A percentile compares a stretch with the other conserved stretches of the same genome.
Evolutionary conservation across 345 rosid genomes (phyloP).

Genomic region (Reutealis trisperma): DNA sequence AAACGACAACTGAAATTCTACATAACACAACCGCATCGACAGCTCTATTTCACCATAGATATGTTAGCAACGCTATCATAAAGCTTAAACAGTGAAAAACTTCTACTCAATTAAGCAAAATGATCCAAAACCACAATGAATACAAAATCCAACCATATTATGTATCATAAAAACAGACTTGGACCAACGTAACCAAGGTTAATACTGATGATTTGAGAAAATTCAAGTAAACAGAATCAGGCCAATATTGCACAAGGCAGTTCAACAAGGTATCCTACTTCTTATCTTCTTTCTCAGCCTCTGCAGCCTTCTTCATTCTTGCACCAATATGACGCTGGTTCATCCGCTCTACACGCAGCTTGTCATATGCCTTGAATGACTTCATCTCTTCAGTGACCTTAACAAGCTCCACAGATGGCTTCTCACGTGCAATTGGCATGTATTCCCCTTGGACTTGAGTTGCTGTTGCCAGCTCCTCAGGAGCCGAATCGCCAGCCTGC

Average conservation of each 20-base stretch:
- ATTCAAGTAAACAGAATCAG: background rate
- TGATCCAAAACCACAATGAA: constrained; percentile 3
- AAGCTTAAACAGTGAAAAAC: too few species aligned
- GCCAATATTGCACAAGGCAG: background rate
- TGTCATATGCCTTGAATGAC: constrained; percentile 36
- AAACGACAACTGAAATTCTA: too few species aligned
- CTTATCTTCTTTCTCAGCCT: constrained; percentile 37
- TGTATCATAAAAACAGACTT: background rate
- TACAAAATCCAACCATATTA: background rate
- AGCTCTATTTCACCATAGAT: too few species aligned
- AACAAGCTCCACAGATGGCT: constrained; percentile 33
- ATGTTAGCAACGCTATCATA: too few species aligned
- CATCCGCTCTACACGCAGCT: constrained; percentile 27
- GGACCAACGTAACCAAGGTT: background rate
- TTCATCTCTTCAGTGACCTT: constrained; percentile 33
- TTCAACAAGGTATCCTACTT: constrained; percentile 1
- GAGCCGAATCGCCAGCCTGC: constrained; percentile 41
- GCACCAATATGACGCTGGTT: constrained; percentile 29
- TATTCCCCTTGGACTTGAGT: constrained; percentile 39
- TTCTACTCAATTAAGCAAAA: too few species aligned
- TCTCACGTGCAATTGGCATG: constrained; percentile 36
- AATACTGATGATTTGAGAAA: background rate
- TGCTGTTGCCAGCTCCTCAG: constrained; percentile 34
- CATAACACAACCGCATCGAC: too few species aligned
- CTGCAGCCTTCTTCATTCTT: constrained; percentile 34